Conservation (phyloP, 306 rosid genomes). For the Inga laurina region DNA sequence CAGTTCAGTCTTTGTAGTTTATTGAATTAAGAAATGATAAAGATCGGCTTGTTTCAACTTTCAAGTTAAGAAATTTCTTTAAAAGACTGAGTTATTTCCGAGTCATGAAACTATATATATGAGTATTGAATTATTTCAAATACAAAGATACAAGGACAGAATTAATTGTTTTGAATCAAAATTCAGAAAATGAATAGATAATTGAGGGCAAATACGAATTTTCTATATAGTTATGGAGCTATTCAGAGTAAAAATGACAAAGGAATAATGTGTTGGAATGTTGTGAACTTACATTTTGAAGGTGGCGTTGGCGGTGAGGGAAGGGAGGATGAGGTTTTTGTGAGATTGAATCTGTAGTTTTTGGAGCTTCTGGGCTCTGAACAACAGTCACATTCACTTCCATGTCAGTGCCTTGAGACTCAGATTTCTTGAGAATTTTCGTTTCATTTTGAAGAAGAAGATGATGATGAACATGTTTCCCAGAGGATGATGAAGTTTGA, state of each 20-base stretch:
- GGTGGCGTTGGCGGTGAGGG: conserved; percentile 23
- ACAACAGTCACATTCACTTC: conserved; percentile 12
- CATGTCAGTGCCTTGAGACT: conserved; percentile 18
- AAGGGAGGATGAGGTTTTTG: conserved; percentile 12
- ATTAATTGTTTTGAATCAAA: too few species aligned
- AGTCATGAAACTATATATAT: too few species aligned
- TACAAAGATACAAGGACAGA: too few species aligned
- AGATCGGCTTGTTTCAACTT: too few species aligned
- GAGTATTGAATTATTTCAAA: too few species aligned
- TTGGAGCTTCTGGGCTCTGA: conserved; percentile 30
- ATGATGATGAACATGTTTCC: conserved; percentile 6
- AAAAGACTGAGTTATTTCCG: too few species aligned
- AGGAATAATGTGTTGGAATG: neutral
- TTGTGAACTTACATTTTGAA: conserved; percentile 43
- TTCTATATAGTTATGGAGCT: neutral
- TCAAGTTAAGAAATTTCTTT: too few species aligned
- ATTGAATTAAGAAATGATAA: neutral
- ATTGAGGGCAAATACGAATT: neutral
- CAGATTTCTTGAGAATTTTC: conserved; percentile 9
- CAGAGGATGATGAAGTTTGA: conserved; percentile 24
- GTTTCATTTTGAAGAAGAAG: conserved; percentile 13
- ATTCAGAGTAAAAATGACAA: neutral
- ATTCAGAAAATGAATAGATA: neutral
- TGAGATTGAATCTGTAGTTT: conserved; percentile 28
- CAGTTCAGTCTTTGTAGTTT: neutral